Evolutionary conservation across 139 green algal genomes (phyloP).

Genomic region (Picochlorum sp.): DNA sequence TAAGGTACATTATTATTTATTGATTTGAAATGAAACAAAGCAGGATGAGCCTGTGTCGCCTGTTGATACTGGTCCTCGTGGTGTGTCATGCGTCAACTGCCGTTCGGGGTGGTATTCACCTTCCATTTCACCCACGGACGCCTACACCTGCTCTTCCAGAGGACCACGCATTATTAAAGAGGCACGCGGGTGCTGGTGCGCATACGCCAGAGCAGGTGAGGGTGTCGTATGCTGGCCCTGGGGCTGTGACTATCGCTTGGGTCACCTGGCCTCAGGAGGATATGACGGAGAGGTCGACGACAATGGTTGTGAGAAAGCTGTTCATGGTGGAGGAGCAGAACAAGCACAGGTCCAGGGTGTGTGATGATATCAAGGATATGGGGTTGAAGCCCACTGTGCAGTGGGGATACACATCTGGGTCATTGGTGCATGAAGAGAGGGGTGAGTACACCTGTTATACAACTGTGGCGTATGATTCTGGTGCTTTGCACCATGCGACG

Average conservation of each 20-base stretch:
- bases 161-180: conserved; percentile 1
- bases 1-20: background rate
- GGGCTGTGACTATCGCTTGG: conserved; percentile 25
- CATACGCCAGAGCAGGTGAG: conserved; percentile 21
- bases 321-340: background rate
- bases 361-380: conserved; percentile 2
- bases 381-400: conserved; percentile 12
- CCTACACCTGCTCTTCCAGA: background rate
- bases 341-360: background rate
- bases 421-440: background rate
- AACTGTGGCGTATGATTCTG: conserved; percentile 25
- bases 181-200: background rate
- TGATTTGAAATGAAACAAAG: too few species aligned
- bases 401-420: background rate
- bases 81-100: too few species aligned
- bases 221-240: conserved; percentile 21
- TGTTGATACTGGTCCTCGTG: too few species aligned
- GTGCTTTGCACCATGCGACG: conserved; percentile 37
- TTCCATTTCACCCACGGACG: background rate
- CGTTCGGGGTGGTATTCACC: background rate
- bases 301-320: background rate
- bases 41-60: too few species aligned
- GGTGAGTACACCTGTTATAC: conserved; percentile 8
- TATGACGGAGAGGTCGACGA: background rate
- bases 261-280: conserved; percentile 20